Conservation (phyloP, 495 filamentous ascomycete genomes). For the Penicillium pulvis region DNA sequence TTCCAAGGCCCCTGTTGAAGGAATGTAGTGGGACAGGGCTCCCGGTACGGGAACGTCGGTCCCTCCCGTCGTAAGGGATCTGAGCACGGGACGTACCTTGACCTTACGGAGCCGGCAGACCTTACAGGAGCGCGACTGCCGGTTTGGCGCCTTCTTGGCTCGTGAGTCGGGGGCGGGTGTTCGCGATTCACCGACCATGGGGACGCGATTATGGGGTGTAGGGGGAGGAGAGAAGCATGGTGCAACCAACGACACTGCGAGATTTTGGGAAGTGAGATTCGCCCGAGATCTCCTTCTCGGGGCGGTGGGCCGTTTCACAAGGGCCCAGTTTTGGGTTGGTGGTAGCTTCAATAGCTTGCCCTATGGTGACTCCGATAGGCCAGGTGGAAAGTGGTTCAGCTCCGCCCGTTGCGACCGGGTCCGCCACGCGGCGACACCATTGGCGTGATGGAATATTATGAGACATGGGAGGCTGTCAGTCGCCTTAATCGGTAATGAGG, state of each 20-base stretch:
- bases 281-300: constrained; percentile 33
- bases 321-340: constrained; percentile 8
- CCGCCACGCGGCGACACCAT: constrained; percentile 5
- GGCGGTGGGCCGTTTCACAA: constrained; percentile 16
- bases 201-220: constrained; percentile 17
- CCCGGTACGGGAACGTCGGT: constrained; percentile 18
- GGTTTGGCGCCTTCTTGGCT: constrained; percentile 29
- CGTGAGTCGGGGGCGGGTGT: constrained; percentile 28
- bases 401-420: constrained; percentile 16
- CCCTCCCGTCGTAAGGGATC: constrained; percentile 26
- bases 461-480: constrained; percentile 18
- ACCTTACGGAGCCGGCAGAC: constrained; percentile 50
- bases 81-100: constrained; percentile 42
- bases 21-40: constrained; percentile 15
- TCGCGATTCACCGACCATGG: constrained; percentile 31
- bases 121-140: constrained; percentile 48
- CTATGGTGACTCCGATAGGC: constrained; percentile 1
- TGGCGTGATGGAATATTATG: constrained; percentile 11
- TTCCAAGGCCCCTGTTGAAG: not conserved
- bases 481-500: constrained; percentile 21
- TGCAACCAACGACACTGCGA: constrained; percentile 37
- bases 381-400: constrained; percentile 1
- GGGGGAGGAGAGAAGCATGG: constrained; percentile 20
- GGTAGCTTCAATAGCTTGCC: constrained; percentile 1
- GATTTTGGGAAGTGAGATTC: constrained; percentile 38